Percentiles rank a stretch among this genome's conserved stretches.
These are phyloP conservation scores for Lipomyces sp. DNA, from an alignment of 805 yeast species.

Conservation along the genomic window DNA sequence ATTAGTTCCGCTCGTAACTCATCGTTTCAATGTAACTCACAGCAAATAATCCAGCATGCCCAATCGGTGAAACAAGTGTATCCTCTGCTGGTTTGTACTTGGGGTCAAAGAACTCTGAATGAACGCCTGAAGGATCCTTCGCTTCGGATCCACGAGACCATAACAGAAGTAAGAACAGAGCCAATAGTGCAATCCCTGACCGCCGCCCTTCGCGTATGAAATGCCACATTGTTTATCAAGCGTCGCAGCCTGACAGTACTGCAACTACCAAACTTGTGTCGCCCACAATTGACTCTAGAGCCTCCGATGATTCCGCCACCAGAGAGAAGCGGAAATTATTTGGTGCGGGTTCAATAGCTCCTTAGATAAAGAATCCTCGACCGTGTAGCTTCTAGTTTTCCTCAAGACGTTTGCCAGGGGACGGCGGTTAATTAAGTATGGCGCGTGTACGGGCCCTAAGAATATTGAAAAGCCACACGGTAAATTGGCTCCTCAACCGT, in stretches of 20 bases:
- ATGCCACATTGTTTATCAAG: background rate
- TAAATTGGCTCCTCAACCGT: no score
- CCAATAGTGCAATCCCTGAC: background rate
- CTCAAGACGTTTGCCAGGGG: no score
- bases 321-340: background rate
- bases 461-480: no score
- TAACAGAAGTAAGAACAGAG: background rate
- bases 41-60: slow-evolving; percentile 32
- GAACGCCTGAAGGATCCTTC: slow-evolving; percentile 25
- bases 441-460: no score
- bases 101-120: slow-evolving; percentile 29
- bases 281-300: background rate
- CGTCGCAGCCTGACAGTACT: background rate
- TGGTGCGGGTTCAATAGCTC: background rate
- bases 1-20: background rate
- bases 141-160: slow-evolving; percentile 15
- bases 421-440: no score
- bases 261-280: no score
- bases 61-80: slow-evolving; percentile 29
- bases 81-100: slow-evolving; percentile 31
- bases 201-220: background rate
- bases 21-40: slow-evolving; percentile 13
- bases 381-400: no score
- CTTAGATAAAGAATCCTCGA: background rate
- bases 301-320: background rate